Conservation (phyloP, 179 eudicot species). For the Spinacia oleracea region DNA sequence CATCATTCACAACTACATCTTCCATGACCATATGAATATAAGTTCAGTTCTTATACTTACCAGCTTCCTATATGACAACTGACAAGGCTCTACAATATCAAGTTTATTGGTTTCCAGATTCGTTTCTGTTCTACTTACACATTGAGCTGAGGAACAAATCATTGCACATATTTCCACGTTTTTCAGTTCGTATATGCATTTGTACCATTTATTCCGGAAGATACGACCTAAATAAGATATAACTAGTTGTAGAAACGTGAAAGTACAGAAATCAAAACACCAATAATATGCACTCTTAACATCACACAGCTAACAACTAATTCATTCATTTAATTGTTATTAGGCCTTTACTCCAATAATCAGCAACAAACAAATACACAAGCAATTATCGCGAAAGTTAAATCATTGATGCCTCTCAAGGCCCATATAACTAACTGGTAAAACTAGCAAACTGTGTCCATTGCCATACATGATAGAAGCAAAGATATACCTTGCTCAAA, state of each 20-base stretch:
- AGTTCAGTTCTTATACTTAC: background rate
- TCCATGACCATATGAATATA: background rate
- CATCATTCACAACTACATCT: background rate
- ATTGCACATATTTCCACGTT: background rate
- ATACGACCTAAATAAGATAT: background rate
- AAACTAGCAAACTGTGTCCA: background rate
- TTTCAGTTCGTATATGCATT: background rate
- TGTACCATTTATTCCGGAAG: background rate
- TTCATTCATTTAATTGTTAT: background rate
- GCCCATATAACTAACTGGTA: background rate
- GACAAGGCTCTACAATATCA: background rate
- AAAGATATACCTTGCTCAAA: constrained; percentile 62
- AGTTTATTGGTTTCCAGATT: background rate
- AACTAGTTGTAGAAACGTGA: too few relatives aligned
- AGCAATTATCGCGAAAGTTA: background rate
- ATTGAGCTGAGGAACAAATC: background rate
- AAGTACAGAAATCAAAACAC: background rate
- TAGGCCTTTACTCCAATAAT: background rate
- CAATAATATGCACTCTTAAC: background rate
- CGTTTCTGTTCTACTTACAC: background rate
- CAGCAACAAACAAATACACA: background rate
- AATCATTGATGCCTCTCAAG: background rate
- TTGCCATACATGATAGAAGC: background rate
- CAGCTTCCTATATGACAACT: background rate
- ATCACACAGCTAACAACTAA: background rate